Base-by-base conservation (phyloP, 768 basidiomycete genomes). In the Mycena epipterygia region DNA sequence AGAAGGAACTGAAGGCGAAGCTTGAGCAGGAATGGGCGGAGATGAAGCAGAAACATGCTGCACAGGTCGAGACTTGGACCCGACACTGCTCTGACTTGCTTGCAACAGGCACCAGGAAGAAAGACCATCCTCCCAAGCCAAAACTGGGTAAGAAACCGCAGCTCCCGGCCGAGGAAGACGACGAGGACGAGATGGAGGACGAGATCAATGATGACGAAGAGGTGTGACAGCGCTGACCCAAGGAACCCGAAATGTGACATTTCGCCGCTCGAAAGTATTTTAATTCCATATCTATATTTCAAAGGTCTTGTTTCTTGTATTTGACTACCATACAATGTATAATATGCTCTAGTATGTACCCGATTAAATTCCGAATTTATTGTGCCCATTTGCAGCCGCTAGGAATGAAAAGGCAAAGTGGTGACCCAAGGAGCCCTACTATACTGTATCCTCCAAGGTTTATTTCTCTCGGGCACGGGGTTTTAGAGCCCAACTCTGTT, bases 71-170 rank as follows among this genome's bases (percentile, higher is more conserved):
- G 33, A 44, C 23, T 5, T 32, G 52, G 49, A 23, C 44, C 9
- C 11, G 2, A 11, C 35, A 51, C n/a, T 64, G 62, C 49, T 39
- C 62, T 5, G 14, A 49, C 48, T 33, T 74, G 53, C 49, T 55
- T n/a, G n/a, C n/a, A n/a, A n/a, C n/a, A n/a, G n/a, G n/a, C n/a
- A n/a, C n/a, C n/a, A n/a, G n/a, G n/a, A n/a, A n/a, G n/a, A n/a
- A n/a, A n/a, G n/a, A n/a, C n/a, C n/a, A n/a, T n/a, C n/a, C n/a
- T n/a, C n/a, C n/a, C n/a, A n/a, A n/a, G n/a, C n/a, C n/a, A n/a
- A n/a, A n/a, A n/a, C n/a, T n/a, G n/a, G n/a, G 46, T 41, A 23
- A 30, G 75, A 78, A 55, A 68, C 75, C 44, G 70, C 69, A 23
- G 67, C 71, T n/a, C 58, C 75, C 9, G n/a, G 35, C 32, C 11